Conservation (phyloP, 2,329 filamentous ascomycete species). For the Dactylella cylindrospora region DNA sequence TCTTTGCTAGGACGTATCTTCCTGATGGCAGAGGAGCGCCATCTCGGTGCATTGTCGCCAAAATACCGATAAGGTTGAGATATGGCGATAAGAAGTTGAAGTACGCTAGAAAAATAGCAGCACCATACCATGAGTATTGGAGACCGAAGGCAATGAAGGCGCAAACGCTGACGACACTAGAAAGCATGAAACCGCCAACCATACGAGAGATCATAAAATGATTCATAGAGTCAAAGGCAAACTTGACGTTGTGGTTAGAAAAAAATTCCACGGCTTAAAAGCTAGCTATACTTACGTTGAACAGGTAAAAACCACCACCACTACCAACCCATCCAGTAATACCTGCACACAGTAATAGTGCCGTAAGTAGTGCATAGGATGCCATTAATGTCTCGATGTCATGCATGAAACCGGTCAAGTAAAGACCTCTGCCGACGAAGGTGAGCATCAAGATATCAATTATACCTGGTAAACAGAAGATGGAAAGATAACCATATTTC, state of each 20-base stretch:
- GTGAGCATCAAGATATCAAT: slow-evolving; percentile 64
- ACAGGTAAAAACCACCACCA: slow-evolving; percentile 64
- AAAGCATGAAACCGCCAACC: slow-evolving; percentile 57
- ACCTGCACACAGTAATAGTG: slow-evolving; percentile 62
- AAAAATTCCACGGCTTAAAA: slow-evolving; percentile 56
- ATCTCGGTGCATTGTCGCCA: slow-evolving; percentile 60
- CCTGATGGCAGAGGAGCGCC: slow-evolving; percentile 62
- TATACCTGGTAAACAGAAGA: slow-evolving; percentile 65
- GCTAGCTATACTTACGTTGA: slow-evolving; percentile 48
- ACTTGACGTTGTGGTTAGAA: slow-evolving; percentile 43
- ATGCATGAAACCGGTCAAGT: slow-evolving; percentile 62
- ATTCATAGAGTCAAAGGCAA: slow-evolving; percentile 54
- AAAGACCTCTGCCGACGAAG: slow-evolving; percentile 63
- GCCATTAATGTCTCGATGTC: slow-evolving; percentile 57
- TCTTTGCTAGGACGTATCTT: slow-evolving; percentile 59
- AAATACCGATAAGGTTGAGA: slow-evolving; percentile 60
- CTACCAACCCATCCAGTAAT: slow-evolving; percentile 66
- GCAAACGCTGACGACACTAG: slow-evolving; percentile 52
- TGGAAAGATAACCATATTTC: slow-evolving; percentile 61
- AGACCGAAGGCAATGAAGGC: slow-evolving; percentile 59
- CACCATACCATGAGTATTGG: slow-evolving; percentile 55
- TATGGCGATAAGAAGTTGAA: slow-evolving; percentile 62
- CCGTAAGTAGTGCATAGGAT: slow-evolving; percentile 62
- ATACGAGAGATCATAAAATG: slow-evolving; percentile 55
- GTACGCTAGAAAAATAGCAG: slow-evolving; percentile 63